Base-by-base conservation (phyloP, 106 monocot genomes). In the Hemerocallis citrina region DNA sequence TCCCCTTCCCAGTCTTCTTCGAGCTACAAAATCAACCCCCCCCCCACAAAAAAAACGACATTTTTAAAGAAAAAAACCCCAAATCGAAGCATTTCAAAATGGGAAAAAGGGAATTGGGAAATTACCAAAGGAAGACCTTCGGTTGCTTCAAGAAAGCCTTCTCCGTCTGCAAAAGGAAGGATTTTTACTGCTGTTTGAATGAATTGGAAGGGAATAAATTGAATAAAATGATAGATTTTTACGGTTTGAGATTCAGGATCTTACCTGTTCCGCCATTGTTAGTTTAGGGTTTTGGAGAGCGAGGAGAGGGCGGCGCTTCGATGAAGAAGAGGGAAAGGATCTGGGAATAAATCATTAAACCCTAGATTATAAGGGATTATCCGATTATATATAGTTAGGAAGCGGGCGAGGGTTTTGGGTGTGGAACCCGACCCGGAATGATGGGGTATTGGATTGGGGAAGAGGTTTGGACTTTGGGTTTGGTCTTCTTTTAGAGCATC, bases 101-200 rank as follows among this genome's bases (percentile, higher is more conserved):
- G 22, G 4, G 12, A 59, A 39, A 23, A 39, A 3, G 23, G 17
- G 17, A 5, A 59, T 0, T 6, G 15, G 23, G 36, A 15, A 25
- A 41, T 61, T 73, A 82, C 82, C 82, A 39, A 30, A 77, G 65
- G 50, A 82, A 82, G 19, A 82, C 82, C 56, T 73, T 82, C 4
- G 82, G 77, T 50, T 82, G 82, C 70, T 82, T 82, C 48, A 82
- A 55, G 40, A 77, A 82, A 16, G 77, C 82, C 65, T 70, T 82
- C 74, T 82, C 82, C 5, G 82, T 82, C 82, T 82, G 63, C 20
- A n/a, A n/a, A n/a, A n/a, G n/a, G n/a, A n/a, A n/a, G n/a, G n/a
- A n/a, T n/a, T n/a, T n/a, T n/a, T n/a, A n/a, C n/a, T n/a, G n/a
- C n/a, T n/a, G n/a, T n/a, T n/a, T n/a, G n/a, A n/a, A n/a, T n/a